Base-by-base conservation (phyloP, 2,329 filamentous ascomycete species). In the Talaromyces atroroseus region DNA sequence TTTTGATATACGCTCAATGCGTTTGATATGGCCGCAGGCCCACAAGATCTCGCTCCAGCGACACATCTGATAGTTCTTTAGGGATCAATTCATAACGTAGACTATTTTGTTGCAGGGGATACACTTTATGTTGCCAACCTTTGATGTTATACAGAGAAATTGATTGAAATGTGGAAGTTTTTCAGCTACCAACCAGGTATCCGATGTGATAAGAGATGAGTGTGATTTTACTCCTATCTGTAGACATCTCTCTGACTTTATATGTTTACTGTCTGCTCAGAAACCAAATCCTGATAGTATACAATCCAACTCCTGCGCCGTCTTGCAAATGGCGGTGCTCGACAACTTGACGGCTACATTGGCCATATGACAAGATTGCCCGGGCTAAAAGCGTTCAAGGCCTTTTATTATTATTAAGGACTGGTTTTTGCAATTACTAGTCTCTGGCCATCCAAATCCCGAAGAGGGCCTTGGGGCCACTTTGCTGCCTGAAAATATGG, bases 21-120 rank as follows among this genome's bases (percentile, higher is more conserved):
- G 45, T 16, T 23, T 54, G 32, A 54, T 54, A 54, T 54, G 52
- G 12, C 52, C 52, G 44, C 52, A 54, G 23, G 52, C 52, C 24
- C 29, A 54, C 16, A 54, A 34, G 24, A 54, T 23, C 21, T 54
- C 52, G 21, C 52, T 54, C 52, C 52, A 54, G 8, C 45, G 52
- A 54, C 52, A 54, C 52, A 54, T 54, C 52, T 54, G n/a, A 26
- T 8, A 26, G 32, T 14, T 10, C 12, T 18, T 40, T 40, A 40
- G 16, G 10, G 2, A 29, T 45, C 14, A 45, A 14, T 26, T 21
- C 26, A 29, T 29, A 29, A 11, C 5, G 16, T 8, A 10, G n/a
- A 5, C 5, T 23, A 3, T 16, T 14, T 4, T 38, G 7, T 29
- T 36, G 21, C 18, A 26, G 5, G 21, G 29, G 18, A 36, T 29